Base-by-base conservation (phyloP, 2,329 filamentous ascomycete genomes). In the Aspergillus transmontanensis region DNA sequence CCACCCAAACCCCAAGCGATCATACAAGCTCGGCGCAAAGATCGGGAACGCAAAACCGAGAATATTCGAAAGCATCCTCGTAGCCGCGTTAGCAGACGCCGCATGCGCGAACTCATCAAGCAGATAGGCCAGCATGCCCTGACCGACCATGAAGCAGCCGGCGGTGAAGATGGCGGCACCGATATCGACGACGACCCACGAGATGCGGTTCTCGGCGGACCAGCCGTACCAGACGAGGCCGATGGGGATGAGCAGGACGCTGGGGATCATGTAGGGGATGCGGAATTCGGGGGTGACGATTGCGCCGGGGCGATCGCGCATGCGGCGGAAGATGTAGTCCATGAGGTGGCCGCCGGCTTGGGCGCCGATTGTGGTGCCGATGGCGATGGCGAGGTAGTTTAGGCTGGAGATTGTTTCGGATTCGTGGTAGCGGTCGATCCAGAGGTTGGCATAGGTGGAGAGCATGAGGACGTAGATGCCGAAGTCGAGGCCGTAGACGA, bases 391-490 rank as follows among this genome's bases (percentile, higher is more conserved):
- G 9, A 55, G 36, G 34, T 55, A 55, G 32, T 55, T 55, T 23
- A 55, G 12, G 14, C 51, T 55, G 21, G 32, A 26, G 23, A 55
- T 55, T 26, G 51, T 55, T 39, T 55, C 51, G 32, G 51, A 55
- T 14, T 55, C 11, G 21, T 55, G 51, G 34, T 55, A 55, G 32
- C 34, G 32, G 32, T 55, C 51, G 30, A 55, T 55, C 51, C 51
- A 55, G 51, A 55, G 32, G 32, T 16, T 55, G 51, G 51, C 51
- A 21, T 39, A 55, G n/a, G 51, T 55, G 32, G 51, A 55, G 34
- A 55, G 51, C 51, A 55, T 39, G 14, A 55, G 51, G 51, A 55
- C 30, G 51, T 55, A 55, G 51, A 55, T 55, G 34, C 32, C 51
- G 51, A 55, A 55, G 32, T 36, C 51, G 32, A 55, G 32, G 51